Evolutionary conservation across 2,329 filamentous ascomycete species (phyloP).

Genomic region (Biscogniauxia mediterranea): DNA sequence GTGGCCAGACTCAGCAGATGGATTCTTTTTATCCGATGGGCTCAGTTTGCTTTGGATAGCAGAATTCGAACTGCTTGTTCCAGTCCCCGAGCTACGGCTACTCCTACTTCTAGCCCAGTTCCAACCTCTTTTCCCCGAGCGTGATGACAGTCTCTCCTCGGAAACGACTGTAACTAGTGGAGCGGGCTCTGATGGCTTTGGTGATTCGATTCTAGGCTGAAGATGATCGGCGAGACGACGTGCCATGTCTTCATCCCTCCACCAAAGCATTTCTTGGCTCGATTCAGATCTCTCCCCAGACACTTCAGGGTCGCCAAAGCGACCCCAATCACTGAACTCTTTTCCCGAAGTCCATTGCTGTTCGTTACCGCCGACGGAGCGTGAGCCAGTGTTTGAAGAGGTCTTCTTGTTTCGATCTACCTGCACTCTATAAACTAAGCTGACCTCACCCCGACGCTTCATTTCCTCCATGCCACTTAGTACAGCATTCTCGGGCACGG

Average conservation of each 20-base stretch:
- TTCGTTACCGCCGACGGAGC: conserved; percentile 5
- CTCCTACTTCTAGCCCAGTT: conserved; percentile 28
- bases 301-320: conserved; percentile 34
- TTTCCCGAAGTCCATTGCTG: conserved; percentile 16
- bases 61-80: neutral
- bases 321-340: conserved; percentile 47
- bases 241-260: conserved; percentile 46
- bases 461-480: conserved; percentile 31
- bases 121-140: conserved; percentile 34
- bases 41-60: neutral
- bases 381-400: conserved; percentile 5
- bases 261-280: conserved; percentile 39
- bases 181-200: conserved; percentile 2
- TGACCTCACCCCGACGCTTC: conserved; percentile 28
- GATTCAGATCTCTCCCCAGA: conserved; percentile 2
- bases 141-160: conserved; percentile 29
- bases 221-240: conserved; percentile 43
- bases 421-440: conserved; percentile 21
- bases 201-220: conserved; percentile 33
- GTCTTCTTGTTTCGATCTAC: conserved; percentile 3
- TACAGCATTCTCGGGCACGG: conserved; percentile 32
- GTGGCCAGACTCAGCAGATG: conserved; percentile 18
- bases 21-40: neutral
- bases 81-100: conserved; percentile 5
- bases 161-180: conserved; percentile 30